Conservation (phyloP, 208 protist species). For the Trypanosoma vivax region DNA sequence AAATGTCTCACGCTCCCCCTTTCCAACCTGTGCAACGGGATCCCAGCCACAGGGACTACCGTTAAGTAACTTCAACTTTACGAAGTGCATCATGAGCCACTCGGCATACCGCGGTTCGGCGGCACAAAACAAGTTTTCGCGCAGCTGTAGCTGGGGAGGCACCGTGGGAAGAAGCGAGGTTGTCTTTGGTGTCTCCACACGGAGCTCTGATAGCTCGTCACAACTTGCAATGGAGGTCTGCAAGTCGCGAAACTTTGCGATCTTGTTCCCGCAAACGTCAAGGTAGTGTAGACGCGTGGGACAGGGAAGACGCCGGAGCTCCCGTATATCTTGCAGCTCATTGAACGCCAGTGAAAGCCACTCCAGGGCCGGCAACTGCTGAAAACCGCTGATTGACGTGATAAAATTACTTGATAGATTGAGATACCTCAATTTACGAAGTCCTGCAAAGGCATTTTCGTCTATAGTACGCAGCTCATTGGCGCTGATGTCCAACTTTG, state of each 20-base stretch:
- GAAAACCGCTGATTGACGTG: slow-evolving; percentile 23
- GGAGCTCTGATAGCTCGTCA: slow-evolving; percentile 36
- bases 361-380: slow-evolving; percentile 27
- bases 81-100: slow-evolving; percentile 28
- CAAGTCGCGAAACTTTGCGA: slow-evolving; percentile 30
- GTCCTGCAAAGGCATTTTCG: slow-evolving; percentile 34
- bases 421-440: slow-evolving; percentile 39
- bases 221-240: slow-evolving; percentile 33
- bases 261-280: slow-evolving; percentile 66
- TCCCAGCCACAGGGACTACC: slow-evolving; percentile 49
- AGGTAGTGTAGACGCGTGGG: slow-evolving; percentile 38
- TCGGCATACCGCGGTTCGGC: slow-evolving; percentile 27
- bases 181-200: slow-evolving; percentile 28
- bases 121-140: slow-evolving; percentile 38
- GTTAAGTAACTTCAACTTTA: slow-evolving; percentile 41
- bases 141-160: slow-evolving; percentile 14
- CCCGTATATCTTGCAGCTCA: slow-evolving; percentile 34
- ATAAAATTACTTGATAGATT: slow-evolving; percentile 77
- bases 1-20: background rate
- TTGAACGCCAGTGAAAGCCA: slow-evolving; percentile 80
- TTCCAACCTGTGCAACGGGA: slow-evolving; percentile 17
- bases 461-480: slow-evolving; percentile 55
- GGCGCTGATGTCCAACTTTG: slow-evolving; percentile 70
- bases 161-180: slow-evolving; percentile 7
- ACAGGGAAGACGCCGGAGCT: slow-evolving; percentile 37